Evolutionary conservation across 2,329 filamentous ascomycete species (phyloP).

Genomic region (Dothistroma pini): DNA sequence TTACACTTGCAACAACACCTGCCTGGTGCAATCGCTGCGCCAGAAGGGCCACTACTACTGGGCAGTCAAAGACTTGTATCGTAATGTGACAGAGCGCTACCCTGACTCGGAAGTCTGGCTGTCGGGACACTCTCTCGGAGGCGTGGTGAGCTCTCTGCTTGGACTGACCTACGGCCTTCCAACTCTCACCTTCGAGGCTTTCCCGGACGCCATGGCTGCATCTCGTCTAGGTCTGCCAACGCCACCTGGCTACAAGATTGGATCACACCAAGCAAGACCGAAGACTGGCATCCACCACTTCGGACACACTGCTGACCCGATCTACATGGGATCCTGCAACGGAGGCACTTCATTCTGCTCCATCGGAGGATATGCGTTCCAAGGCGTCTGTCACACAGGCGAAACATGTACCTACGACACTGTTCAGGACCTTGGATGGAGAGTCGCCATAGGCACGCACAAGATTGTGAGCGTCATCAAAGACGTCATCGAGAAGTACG

Average conservation of each 20-base stretch:
- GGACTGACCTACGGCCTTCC: constrained; percentile 88
- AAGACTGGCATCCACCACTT: constrained; percentile 84
- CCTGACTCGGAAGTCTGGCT: constrained; percentile 83
- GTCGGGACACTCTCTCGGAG: constrained; percentile 87
- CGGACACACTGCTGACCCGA: constrained; percentile 91
- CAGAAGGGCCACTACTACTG: constrained; percentile 90
- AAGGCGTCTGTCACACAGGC: constrained; percentile 88
- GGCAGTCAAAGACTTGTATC: constrained; percentile 82
- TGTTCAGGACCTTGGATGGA: constrained; percentile 85
- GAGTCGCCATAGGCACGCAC: constrained; percentile 86
- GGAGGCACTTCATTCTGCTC: constrained; percentile 85
- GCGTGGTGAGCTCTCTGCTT: constrained; percentile 81
- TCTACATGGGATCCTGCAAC: constrained; percentile 92
- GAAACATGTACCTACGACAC: constrained; percentile 89
- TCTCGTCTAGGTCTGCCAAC: constrained; percentile 78
- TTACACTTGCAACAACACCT: constrained; percentile 90
- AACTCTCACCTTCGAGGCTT: constrained; percentile 87
- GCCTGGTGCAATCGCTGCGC: constrained; percentile 68
- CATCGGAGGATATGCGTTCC: constrained; percentile 87
- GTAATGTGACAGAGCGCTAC: constrained; percentile 87
- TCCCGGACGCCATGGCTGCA: constrained; percentile 84
- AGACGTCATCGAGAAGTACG: constrained; percentile 81
- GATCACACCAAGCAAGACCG: constrained; percentile 62
- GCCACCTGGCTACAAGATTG: constrained; percentile 72
- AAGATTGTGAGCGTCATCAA: constrained; percentile 84